Conservation (phyloP, 129 eudicot genomes). For the Escallonia herrerae region DNA sequence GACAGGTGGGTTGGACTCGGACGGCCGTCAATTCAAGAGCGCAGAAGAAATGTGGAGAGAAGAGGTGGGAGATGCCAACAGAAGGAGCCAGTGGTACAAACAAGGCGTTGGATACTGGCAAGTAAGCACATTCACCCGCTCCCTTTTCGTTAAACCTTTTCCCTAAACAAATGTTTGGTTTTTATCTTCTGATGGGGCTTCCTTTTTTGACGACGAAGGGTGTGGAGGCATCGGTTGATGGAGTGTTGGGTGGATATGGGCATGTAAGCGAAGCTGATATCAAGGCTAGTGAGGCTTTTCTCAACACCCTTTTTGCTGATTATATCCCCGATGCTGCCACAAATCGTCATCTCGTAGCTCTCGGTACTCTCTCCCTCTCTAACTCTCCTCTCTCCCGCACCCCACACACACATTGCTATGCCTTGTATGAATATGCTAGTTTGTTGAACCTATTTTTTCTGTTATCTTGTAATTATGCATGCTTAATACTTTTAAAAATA, state of each 20-base stretch:
- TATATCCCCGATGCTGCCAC: constrained; percentile 42
- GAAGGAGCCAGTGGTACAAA: constrained; percentile 65
- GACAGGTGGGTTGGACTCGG: constrained; percentile 56
- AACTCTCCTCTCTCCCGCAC: no score
- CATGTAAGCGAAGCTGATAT: constrained; percentile 84
- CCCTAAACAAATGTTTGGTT: not conserved
- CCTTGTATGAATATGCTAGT: no score
- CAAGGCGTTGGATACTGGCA: constrained; percentile 84
- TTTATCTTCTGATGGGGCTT: not conserved
- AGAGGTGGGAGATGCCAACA: constrained; percentile 64
- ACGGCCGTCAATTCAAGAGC: constrained; percentile 73
- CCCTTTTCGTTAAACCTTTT: not conserved
- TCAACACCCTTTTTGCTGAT: constrained; percentile 50
- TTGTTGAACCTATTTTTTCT: no score
- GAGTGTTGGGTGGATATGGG: constrained; percentile 91
- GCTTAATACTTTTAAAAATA: no score
- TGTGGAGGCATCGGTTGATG: constrained; percentile 88
- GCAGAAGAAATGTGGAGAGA: constrained; percentile 95
- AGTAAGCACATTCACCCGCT: constrained; percentile 24
- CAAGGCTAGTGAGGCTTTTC: constrained; percentile 64
- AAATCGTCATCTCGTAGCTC: constrained; percentile 75
- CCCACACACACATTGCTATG: no score
- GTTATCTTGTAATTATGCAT: no score
- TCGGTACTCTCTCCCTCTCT: constrained; percentile 44
- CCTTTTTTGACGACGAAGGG: constrained; percentile 47